Evolutionary conservation across 2,329 filamentous ascomycete species (phyloP).

Genomic region (Colletotrichum melonis): DNA sequence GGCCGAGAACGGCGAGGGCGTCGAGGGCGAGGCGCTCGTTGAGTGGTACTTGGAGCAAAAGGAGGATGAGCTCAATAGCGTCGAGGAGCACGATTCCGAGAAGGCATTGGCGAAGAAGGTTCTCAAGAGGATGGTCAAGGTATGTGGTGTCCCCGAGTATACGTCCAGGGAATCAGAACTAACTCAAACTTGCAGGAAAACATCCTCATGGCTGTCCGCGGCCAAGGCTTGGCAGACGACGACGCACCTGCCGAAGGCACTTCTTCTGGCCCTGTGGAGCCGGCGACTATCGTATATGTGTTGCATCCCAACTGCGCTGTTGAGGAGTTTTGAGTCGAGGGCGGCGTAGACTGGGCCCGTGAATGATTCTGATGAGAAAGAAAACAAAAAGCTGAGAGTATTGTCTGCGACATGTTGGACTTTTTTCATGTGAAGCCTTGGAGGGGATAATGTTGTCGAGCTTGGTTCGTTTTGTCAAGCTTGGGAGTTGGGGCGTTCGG

Average conservation of each 20-base stretch:
- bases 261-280: constrained; percentile 55
- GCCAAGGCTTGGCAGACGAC: constrained; percentile 64
- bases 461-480: neutral
- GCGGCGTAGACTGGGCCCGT: neutral
- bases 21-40: constrained; percentile 84
- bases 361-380: constrained; percentile 8
- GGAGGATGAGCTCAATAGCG: constrained; percentile 78
- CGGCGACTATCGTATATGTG: constrained; percentile 75
- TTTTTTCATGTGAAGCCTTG: neutral
- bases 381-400: constrained; percentile 12
- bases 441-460: constrained; percentile 7
- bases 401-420: constrained; percentile 25
- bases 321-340: constrained; percentile 65
- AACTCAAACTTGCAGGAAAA: constrained; percentile 70
- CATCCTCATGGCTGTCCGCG: constrained; percentile 84
- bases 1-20: constrained; percentile 78
- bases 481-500: constrained; percentile 29
- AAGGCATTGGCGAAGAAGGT: constrained; percentile 83
- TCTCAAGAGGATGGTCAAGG: constrained; percentile 95
- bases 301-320: constrained; percentile 94
- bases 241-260: constrained; percentile 55
- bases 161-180: constrained; percentile 59
- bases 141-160: constrained; percentile 45
- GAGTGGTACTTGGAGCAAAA: constrained; percentile 94
- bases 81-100: constrained; percentile 75